A percentile compares a stretch with the other conserved stretches of the same genome.
These are phyloP conservation scores for Melastoma malabathricum DNA, from an alignment of 345 rosid genomes.

Conservation along the genomic window DNA sequence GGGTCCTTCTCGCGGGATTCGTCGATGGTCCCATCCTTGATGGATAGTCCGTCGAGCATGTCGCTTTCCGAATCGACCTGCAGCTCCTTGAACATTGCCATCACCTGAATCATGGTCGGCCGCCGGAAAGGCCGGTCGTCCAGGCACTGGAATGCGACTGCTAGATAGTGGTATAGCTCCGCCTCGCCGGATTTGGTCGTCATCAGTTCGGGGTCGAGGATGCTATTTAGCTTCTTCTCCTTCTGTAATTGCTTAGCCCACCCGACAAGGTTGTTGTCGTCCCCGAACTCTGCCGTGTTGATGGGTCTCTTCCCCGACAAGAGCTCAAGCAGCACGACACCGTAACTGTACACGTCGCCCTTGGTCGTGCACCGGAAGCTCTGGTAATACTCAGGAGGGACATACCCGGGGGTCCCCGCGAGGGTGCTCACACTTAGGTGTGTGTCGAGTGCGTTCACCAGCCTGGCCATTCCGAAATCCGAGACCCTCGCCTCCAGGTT, in stretches of 20 bases:
- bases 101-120: slow-evolving; percentile 93
- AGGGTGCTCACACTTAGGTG: slow-evolving; percentile 96
- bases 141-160: slow-evolving; percentile 78
- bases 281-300: slow-evolving; percentile 66
- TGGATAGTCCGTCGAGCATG: slow-evolving; percentile 53
- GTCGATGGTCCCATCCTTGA: slow-evolving; percentile 48
- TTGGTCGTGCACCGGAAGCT: slow-evolving; percentile 90
- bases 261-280: slow-evolving; percentile 88
- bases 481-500: slow-evolving; percentile 91
- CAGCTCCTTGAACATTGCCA: slow-evolving; percentile 94
- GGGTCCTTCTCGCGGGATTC: slow-evolving; percentile 42
- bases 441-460: slow-evolving; percentile 82
- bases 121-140: slow-evolving; percentile 76
- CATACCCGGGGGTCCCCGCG: slow-evolving; percentile 98
- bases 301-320: slow-evolving; percentile 87
- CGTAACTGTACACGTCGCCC: slow-evolving; percentile 94
- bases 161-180: slow-evolving; percentile 55
- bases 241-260: slow-evolving; percentile 85
- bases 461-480: slow-evolving; percentile 97
- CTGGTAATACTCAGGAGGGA: slow-evolving; percentile 93
- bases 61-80: slow-evolving; percentile 59
- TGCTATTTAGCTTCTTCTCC: slow-evolving; percentile 46
- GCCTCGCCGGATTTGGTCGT: slow-evolving; percentile 27
- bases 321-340: slow-evolving; percentile 87
- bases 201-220: slow-evolving; percentile 53